Percentiles rank a stretch among this genome's conserved stretches.
Conservation (phyloP, 2,329 filamentous ascomycete genomes). For the Pseudocercospora pini-densiflorae region DNA sequence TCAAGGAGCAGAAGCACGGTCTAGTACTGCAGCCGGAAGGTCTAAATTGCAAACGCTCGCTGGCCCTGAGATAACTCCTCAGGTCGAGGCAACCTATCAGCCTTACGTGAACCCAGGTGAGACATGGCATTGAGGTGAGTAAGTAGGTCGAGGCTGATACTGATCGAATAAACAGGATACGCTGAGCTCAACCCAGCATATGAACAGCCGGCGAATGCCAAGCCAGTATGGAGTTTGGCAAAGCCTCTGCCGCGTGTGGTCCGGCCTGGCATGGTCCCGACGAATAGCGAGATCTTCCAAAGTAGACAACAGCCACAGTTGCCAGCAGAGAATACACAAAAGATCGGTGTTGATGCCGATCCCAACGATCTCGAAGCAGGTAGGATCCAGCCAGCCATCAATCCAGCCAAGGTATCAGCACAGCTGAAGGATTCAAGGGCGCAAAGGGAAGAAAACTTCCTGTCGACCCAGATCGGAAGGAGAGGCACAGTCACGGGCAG, state of each 20-base stretch:
- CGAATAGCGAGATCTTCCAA: constrained; percentile 40
- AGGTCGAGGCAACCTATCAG: constrained; percentile 30
- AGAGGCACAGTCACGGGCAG: constrained; percentile 26
- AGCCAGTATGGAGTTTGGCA: constrained; percentile 60
- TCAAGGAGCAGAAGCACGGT: constrained; percentile 9
- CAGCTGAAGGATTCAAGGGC: constrained; percentile 53
- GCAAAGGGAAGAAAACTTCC: constrained; percentile 40
- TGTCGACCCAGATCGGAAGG: constrained; percentile 26
- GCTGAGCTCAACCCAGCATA: constrained; percentile 59
- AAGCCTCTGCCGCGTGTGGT: constrained; percentile 60
- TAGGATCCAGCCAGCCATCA: constrained; percentile 43
- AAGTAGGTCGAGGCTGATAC: not conserved
- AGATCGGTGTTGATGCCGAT: constrained; percentile 45
- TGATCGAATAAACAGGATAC: constrained; percentile 46
- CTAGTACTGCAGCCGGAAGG: constrained; percentile 23
- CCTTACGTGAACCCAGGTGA: constrained; percentile 50
- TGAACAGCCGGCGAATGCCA: constrained; percentile 53
- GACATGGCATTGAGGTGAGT: not conserved
- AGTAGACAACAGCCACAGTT: constrained; percentile 33
- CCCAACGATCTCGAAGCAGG: constrained; percentile 51
- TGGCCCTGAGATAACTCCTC: constrained; percentile 28
- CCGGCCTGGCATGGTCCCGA: constrained; percentile 58
- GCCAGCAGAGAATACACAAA: constrained; percentile 32
- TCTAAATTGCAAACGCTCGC: constrained; percentile 26
- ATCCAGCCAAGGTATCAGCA: constrained; percentile 48